These are phyloP conservation scores for Cercospora citrullina DNA, from an alignment of 2,329 filamentous ascomycete species.

Conservation along the genomic window DNA sequence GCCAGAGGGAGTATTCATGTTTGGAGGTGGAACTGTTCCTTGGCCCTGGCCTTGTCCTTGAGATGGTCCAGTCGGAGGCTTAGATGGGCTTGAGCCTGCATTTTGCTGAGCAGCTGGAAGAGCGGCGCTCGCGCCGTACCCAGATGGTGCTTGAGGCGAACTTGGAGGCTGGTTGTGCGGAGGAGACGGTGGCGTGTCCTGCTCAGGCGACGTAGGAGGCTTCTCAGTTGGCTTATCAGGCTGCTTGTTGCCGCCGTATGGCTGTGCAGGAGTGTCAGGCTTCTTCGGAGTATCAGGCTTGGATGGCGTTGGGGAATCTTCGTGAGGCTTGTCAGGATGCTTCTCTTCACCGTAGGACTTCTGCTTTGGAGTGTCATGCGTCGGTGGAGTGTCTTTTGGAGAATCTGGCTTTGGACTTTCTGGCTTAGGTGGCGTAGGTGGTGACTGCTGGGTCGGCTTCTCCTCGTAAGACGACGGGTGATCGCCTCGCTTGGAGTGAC, in stretches of 20 bases:
- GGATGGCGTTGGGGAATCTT: background rate
- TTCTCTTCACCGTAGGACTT: background rate
- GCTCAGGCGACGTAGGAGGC: background rate
- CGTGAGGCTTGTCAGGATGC: background rate
- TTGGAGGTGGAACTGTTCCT: background rate
- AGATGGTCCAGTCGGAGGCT: background rate
- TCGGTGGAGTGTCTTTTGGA: background rate
- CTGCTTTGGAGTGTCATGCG: background rate
- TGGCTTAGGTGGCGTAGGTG: background rate
- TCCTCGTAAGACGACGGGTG: background rate
- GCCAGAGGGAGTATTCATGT: background rate
- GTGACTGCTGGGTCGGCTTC: background rate
- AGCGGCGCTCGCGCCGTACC: background rate
- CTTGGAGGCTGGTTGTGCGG: background rate
- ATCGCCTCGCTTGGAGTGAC: background rate
- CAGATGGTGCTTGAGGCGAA: background rate
- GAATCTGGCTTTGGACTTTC: background rate
- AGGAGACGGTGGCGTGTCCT: background rate
- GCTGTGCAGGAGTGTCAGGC: background rate
- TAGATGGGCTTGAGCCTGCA: background rate
- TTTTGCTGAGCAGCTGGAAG: background rate
- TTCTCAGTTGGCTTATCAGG: slow-evolving; percentile 1
- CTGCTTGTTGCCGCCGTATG: background rate
- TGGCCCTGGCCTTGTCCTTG: background rate
- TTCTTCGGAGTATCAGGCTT: background rate